Conservation (phyloP, 1,139 yeast genomes). For the Meyerozyma athensensis region DNA sequence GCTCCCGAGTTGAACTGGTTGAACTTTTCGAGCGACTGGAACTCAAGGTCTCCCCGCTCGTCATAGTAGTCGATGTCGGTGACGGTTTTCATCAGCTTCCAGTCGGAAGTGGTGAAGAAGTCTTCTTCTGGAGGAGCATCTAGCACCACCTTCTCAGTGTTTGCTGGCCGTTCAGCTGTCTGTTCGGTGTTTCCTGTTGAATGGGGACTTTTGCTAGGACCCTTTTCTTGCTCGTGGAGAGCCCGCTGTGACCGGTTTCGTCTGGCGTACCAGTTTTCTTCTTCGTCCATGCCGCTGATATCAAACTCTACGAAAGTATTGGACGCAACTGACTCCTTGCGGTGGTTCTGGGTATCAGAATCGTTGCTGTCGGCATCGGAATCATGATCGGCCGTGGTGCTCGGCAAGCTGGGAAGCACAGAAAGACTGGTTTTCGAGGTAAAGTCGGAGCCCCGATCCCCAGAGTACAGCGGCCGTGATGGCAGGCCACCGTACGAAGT, state of each 20-base stretch:
- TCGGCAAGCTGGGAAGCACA: conserved; percentile 20
- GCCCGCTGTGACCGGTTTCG: conserved; percentile 6
- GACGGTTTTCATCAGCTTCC: conserved; percentile 53
- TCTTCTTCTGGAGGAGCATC: conserved; percentile 24
- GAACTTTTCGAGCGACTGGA: conserved; percentile 19
- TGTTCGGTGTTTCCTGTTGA: not conserved
- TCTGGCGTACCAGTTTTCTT: conserved; percentile 4
- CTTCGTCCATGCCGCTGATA: conserved; percentile 14
- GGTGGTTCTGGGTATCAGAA: conserved; percentile 6
- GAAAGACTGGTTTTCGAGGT: conserved; percentile 17
- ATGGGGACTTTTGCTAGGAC: not conserved
- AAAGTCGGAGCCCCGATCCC: conserved; percentile 2
- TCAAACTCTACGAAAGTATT: conserved; percentile 32
- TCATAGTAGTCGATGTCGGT: conserved; percentile 49
- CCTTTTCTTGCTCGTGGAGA: not conserved
- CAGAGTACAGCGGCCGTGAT: not conserved
- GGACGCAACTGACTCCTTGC: conserved; percentile 8
- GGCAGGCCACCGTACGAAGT: not conserved
- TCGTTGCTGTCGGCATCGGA: not conserved
- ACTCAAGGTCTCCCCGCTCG: conserved; percentile 47
- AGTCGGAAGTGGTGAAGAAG: conserved; percentile 34
- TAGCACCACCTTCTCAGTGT: conserved; percentile 1
- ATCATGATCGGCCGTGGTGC: not conserved
- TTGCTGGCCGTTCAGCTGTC: conserved; percentile 8
- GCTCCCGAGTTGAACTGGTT: conserved; percentile 18